These are phyloP conservation scores for Tephrocybe rancida DNA, from an alignment of 768 basidiomycete species.

Conservation along the genomic window DNA sequence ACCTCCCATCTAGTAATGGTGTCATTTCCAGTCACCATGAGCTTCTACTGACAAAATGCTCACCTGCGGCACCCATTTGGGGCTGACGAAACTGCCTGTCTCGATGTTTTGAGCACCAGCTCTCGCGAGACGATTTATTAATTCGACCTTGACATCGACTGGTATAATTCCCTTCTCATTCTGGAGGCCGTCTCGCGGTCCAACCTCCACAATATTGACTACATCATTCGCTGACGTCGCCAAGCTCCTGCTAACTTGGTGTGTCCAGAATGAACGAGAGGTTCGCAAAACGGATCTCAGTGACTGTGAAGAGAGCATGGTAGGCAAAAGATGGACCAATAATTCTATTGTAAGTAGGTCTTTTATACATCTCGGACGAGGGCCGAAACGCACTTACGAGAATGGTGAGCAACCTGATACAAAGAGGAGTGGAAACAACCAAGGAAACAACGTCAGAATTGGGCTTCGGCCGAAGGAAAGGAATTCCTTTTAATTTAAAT, in stretches of 20 bases:
- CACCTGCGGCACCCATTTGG: conserved; percentile 93
- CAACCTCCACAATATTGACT: conserved; percentile 85
- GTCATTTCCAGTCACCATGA: neutral
- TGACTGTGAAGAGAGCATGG: conserved; percentile 11
- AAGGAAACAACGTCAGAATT: too few relatives aligned
- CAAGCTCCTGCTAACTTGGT: conserved; percentile 32
- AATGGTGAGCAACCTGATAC: conserved; percentile 3
- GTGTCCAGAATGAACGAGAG: conserved; percentile 3
- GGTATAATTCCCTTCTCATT: conserved; percentile 80
- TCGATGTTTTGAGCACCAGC: conserved; percentile 77
- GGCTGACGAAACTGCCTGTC: conserved; percentile 89
- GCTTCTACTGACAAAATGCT: conserved; percentile 14
- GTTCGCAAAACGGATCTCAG: conserved; percentile 11
- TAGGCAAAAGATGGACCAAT: neutral
- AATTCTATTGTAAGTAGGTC: conserved; percentile 1
- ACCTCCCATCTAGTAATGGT: conserved; percentile 72
- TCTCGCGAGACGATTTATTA: conserved; percentile 71
- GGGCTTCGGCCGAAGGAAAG: neutral
- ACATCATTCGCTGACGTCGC: conserved; percentile 29
- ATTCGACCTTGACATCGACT: conserved; percentile 73
- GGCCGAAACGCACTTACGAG: conserved; percentile 14
- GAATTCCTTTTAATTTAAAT: too few relatives aligned
- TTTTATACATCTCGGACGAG: conserved; percentile 13
- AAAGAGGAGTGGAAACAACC: neutral
- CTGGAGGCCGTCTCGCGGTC: conserved; percentile 90